phyloP scores from a whole-genome alignment of 495 filamentous ascomycete species.

The Neurospora sp. region DNA sequence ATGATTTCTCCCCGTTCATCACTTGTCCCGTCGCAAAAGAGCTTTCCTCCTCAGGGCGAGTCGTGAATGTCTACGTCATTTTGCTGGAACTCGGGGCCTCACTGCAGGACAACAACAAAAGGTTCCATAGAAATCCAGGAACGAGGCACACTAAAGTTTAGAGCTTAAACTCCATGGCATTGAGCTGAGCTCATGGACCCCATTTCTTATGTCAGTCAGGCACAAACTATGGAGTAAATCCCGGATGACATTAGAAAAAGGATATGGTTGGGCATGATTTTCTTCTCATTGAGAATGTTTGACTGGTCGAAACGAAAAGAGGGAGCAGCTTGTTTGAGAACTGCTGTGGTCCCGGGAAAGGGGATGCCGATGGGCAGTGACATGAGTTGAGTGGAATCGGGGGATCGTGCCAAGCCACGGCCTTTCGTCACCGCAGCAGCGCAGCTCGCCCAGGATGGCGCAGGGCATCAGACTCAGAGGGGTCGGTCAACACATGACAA shows the following conservation, averaged over 20 bases:
- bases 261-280: neutral
- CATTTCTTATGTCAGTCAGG: neutral
- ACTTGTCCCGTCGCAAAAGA: neutral
- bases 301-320: neutral
- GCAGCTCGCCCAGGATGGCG: neutral
- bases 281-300: neutral
- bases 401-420: neutral
- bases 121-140: neutral
- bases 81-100: neutral
- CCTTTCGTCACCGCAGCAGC: neutral
- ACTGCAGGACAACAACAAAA: neutral
- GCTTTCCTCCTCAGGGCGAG: neutral
- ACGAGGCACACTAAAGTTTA: neutral
- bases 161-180: neutral
- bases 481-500: neutral
- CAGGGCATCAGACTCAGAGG: neutral
- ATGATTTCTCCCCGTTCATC: neutral
- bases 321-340: neutral
- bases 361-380: neutral
- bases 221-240: neutral
- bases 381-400: neutral
- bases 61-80: neutral
- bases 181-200: neutral
- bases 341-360: too few relatives aligned
- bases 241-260: neutral